These are phyloP conservation scores for Mucuna pruriens DNA, from an alignment of 306 rosid genomes.

Conservation along the genomic window DNA sequence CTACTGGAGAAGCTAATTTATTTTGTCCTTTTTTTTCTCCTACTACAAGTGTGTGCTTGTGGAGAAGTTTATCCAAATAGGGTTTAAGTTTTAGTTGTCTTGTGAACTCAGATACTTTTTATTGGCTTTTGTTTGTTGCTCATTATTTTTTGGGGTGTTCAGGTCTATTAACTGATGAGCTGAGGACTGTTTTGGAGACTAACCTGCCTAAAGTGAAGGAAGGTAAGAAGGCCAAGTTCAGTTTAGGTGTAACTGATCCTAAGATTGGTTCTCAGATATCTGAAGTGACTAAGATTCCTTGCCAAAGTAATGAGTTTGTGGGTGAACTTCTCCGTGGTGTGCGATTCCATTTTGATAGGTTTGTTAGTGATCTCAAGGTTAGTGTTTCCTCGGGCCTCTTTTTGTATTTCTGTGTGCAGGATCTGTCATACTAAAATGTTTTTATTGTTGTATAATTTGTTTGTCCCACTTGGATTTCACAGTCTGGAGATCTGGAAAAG, in stretches of 20 bases:
- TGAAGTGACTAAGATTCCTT: slow-evolving; percentile 81
- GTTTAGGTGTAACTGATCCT: slow-evolving; percentile 78
- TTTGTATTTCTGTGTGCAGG: background rate
- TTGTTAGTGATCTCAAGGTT: slow-evolving; percentile 87
- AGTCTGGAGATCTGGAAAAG: slow-evolving; percentile 88
- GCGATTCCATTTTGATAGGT: slow-evolving; percentile 67
- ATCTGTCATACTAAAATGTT: background rate
- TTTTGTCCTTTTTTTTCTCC: background rate
- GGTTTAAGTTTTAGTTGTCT: background rate
- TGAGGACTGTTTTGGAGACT: slow-evolving; percentile 80
- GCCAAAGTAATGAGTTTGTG: slow-evolving; percentile 88
- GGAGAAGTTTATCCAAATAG: background rate
- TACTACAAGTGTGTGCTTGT: too few species aligned
- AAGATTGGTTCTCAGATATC: slow-evolving; percentile 84
- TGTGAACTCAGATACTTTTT: background rate
- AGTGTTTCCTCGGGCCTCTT: background rate
- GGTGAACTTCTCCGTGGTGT: slow-evolving; percentile 87
- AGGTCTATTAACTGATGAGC: slow-evolving; percentile 88
- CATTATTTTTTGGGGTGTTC: background rate
- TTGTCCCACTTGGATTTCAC: background rate
- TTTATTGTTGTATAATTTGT: background rate
- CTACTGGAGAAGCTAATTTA: background rate
- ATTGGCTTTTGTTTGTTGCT: background rate
- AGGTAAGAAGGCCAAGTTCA: slow-evolving; percentile 82
- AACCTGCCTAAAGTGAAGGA: slow-evolving; percentile 88